Conservation (phyloP, 1,284 basidiomycete genomes). For the Veloboletus limbatus region DNA sequence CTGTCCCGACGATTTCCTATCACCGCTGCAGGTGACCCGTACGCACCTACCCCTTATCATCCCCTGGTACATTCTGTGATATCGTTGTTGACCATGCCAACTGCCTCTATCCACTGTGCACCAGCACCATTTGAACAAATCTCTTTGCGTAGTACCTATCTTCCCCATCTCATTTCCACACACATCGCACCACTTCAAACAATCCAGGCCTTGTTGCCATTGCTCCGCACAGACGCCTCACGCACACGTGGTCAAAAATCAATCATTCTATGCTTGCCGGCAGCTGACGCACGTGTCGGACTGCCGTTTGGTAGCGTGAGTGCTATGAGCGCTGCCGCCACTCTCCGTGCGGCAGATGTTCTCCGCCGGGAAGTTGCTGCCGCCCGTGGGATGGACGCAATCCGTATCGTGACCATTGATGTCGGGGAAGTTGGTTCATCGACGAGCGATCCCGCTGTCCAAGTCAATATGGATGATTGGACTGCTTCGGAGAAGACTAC, state of each 20-base stretch:
- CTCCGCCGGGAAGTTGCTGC: constrained; percentile 68
- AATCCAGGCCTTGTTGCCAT: constrained; percentile 71
- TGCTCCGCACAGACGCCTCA: constrained; percentile 62
- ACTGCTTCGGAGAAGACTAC: constrained; percentile 65
- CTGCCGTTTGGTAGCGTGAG: constrained; percentile 59
- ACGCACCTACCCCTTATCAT: constrained; percentile 56
- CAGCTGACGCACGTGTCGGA: constrained; percentile 65
- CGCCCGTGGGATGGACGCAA: constrained; percentile 46
- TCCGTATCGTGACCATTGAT: constrained; percentile 66
- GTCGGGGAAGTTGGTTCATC: constrained; percentile 31
- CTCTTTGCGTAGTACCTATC: constrained; percentile 57
- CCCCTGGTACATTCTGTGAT: constrained; percentile 70
- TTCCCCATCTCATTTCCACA: constrained; percentile 65
- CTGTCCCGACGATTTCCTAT: constrained; percentile 81
- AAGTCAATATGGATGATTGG: constrained; percentile 55
- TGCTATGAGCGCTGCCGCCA: constrained; percentile 71
- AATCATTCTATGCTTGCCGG: constrained; percentile 69
- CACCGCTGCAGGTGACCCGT: constrained; percentile 73
- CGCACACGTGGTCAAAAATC: constrained; percentile 52
- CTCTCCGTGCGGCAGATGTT: constrained; percentile 65
- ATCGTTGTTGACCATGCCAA: constrained; percentile 62
- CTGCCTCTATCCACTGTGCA: constrained; percentile 32
- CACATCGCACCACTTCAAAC: constrained; percentile 73
- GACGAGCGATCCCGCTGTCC: neutral
- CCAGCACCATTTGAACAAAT: constrained; percentile 69